phyloP scores from a whole-genome alignment of 257 asterid genomes.

The Solanum habrochaites region DNA sequence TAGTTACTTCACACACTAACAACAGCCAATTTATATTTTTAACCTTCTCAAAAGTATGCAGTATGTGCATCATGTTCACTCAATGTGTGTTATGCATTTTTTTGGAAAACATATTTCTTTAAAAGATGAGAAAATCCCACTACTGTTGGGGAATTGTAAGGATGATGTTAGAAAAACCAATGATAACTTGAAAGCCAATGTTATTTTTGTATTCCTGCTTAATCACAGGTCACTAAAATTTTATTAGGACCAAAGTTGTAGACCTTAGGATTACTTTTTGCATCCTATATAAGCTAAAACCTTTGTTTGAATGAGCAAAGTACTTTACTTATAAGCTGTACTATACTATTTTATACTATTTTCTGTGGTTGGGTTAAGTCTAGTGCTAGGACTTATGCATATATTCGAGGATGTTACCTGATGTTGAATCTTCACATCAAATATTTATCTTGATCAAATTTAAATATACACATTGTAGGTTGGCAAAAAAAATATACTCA shows the following conservation, averaged over 20 bases:
- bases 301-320: background rate
- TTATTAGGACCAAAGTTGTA: background rate
- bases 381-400: background rate
- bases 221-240: background rate
- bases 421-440: background rate
- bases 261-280: background rate
- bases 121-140: background rate
- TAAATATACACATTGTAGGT: background rate
- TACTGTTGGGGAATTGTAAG: background rate
- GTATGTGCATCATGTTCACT: background rate
- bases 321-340: background rate
- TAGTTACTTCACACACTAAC: too few relatives aligned
- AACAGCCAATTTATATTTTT: background rate
- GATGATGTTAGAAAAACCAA: background rate
- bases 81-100: background rate
- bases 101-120: background rate
- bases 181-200: background rate
- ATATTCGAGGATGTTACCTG: background rate
- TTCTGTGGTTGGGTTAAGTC: background rate
- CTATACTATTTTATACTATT: background rate
- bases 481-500: background rate
- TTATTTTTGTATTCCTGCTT: background rate
- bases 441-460: background rate
- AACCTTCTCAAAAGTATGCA: background rate
- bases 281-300: background rate